Conservation (phyloP, 139 green algal species). For the Eudorina sp. region DNA sequence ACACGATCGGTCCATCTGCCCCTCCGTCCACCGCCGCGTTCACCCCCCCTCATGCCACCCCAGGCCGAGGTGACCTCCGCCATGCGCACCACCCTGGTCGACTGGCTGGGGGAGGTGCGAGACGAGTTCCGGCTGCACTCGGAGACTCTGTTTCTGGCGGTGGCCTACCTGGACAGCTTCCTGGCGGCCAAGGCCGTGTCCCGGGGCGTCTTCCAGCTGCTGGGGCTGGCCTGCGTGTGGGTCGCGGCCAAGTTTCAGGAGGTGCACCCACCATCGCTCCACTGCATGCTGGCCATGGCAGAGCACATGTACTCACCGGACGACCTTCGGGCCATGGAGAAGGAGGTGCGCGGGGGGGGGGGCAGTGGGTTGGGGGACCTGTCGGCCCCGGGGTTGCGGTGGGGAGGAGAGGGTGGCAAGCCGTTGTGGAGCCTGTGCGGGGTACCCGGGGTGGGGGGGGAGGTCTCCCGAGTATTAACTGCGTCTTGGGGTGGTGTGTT, state of each 20-base stretch:
- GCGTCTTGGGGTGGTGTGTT: too few species aligned
- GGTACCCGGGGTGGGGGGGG: too few species aligned
- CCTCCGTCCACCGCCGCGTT: too few species aligned
- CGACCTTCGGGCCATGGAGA: conserved; percentile 82
- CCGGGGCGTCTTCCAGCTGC: conserved; percentile 77
- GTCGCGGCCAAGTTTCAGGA: conserved; percentile 97
- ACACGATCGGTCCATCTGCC: too few species aligned
- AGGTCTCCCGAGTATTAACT: too few species aligned
- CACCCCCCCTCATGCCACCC: too few species aligned
- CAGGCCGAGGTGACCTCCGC: neutral
- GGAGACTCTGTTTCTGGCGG: conserved; percentile 91
- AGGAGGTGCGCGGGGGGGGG: conserved; percentile 78
- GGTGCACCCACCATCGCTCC: conserved; percentile 87
- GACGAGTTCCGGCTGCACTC: conserved; percentile 89
- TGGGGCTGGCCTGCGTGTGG: conserved; percentile 92
- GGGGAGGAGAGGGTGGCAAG: too few species aligned
- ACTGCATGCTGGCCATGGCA: conserved; percentile 92
- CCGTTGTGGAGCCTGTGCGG: too few species aligned
- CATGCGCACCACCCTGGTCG: conserved; percentile 47
- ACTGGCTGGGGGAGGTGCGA: conserved; percentile 53
- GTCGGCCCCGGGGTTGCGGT: too few species aligned
- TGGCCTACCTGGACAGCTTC: conserved; percentile 88
- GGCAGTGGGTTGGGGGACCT: too few species aligned
- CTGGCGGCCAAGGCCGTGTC: conserved; percentile 83
- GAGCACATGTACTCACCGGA: conserved; percentile 88